Evolutionary conservation across 129 eudicot genomes (phyloP), one percentile per base, ranked within the genome.

Genomic region (Tagetes erecta): DNA sequence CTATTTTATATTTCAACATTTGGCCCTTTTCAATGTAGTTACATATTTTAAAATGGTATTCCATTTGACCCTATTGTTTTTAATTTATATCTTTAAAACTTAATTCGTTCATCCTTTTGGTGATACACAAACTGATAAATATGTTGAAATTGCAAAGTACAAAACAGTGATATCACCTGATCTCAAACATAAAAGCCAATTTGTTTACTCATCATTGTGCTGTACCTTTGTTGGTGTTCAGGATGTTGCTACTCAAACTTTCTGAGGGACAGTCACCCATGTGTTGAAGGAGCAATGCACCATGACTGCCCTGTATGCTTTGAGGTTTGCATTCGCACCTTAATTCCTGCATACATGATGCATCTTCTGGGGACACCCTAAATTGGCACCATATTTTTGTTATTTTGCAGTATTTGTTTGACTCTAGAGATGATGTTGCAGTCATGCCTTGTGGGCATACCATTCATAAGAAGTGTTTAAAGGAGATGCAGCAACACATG

Each of bases 231-330:
- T 36, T 79, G 53, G n/a, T 8, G 45, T 76, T 50, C 60, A 91
- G 96, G 92, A 78, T 93, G 98, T 73, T 93, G 98, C 82, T 88
- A 86, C 79, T 87, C 98, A 4, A 72, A 63, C 47, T 78, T 79
- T 74, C 59, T 89, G 80, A 85, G 80, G 66, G 64, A 82, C 64
- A 74, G 86, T 20, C 98, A 93, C 80, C 91, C 91, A 0, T 93
- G 98, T 57, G 82, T 93, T 35, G 98, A 93, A 81, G 86, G 97
- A 63, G 97, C 97, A 31, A 88, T 93, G 95, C 98, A 93, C 80
- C 98, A 90, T 56, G 96, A 90, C 69, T 93, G 98, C 70, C 98
- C 98, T 64, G 89, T 93, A 70, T 93, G 98, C 84, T 86, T 90
- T 71, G 97, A 93, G 98, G 98, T 93, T 53, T 59, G 31, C 30